Base-by-base conservation (phyloP, 1,139 yeast species). In the Hansenula sp. region DNA sequence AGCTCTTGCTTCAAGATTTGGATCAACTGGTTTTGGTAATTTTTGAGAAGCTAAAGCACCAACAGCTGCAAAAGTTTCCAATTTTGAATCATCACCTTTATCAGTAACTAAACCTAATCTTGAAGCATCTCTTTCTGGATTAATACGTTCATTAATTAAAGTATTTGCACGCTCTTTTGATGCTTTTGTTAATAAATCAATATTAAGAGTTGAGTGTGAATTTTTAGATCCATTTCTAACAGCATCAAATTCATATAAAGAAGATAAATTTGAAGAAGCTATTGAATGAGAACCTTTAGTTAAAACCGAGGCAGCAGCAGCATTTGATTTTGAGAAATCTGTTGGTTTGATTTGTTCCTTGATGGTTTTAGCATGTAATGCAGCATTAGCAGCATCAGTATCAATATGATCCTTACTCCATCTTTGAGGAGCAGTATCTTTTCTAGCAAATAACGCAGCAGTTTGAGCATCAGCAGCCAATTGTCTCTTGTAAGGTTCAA, bases 381-480 rank as follows among this genome's bases (percentile, higher is more conserved):
- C 71, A 36, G 72, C 70, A 37, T 57, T 59, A 37, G 65, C 66
- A 19, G 71, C 72, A 40, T 64, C 68, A 11, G 61, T 60, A 18
- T 66, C 68, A 48, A 61, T 52, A 30, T 41, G 44, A 18, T 61
- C 71, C 50, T 77, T 64, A 29, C 67, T 65, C 77, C 79, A 75
- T 21, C 71, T 70, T 38, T 59, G 48, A 26, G 70, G 69, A 36
- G 67, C 59, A 14, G 64, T 55, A 39, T 62, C 67, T 38, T 66
- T 66, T 51, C 68, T 77, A 33, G 83, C 85, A 34, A 79, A 74
- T 36, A 72, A 57, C 6, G 60, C 86, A 34, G 87, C 87, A 18
- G 73, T 71, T 36, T 80, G 82, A 16, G 87, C 86, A 45, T 79
- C 87, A 6, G 71, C 70, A 22, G 87, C 83, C 41, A 78, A 67